A percentile compares a stretch with the other conserved stretches of the same genome.
These are phyloP conservation scores for Pleurostoma richardsiae DNA, from an alignment of 2,329 filamentous ascomycete genomes.

Conservation along the genomic window DNA sequence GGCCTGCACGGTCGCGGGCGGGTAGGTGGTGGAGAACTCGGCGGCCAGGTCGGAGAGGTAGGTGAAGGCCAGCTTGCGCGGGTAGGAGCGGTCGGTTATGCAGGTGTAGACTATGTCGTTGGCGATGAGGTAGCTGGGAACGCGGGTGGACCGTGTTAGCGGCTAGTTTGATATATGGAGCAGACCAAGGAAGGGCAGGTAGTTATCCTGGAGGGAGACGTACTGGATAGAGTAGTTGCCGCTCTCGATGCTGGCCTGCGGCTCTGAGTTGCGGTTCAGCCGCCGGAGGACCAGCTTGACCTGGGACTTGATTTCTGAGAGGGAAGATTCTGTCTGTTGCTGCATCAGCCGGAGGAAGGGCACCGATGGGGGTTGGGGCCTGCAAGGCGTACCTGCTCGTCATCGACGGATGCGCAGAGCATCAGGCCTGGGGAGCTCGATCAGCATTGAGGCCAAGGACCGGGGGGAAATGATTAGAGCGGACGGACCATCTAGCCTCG, in stretches of 20 bases:
- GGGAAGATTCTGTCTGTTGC: slow-evolving; percentile 60
- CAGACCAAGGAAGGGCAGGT: neutral
- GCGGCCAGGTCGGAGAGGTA: slow-evolving; percentile 89
- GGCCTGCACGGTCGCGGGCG: slow-evolving; percentile 65
- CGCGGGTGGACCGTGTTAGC: no score
- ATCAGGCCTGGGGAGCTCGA: slow-evolving; percentile 65
- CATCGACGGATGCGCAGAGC: slow-evolving; percentile 91
- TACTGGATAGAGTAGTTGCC: slow-evolving; percentile 82
- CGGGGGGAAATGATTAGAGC: slow-evolving; percentile 3
- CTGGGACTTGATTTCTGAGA: slow-evolving; percentile 85
- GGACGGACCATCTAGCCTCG: slow-evolving; percentile 74
- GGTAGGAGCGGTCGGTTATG: slow-evolving; percentile 91
- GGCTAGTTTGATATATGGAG: no score
- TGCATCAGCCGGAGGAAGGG: neutral
- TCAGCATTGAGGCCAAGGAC: neutral
- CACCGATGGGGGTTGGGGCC: neutral
- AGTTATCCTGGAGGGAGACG: slow-evolving; percentile 17
- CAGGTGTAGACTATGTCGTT: slow-evolving; percentile 84
- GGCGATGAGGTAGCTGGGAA: slow-evolving; percentile 64
- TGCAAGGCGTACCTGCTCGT: slow-evolving; percentile 59
- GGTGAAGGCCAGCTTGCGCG: slow-evolving; percentile 96
- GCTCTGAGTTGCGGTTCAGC: slow-evolving; percentile 81
- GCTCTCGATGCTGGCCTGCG: slow-evolving; percentile 88
- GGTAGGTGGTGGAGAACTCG: slow-evolving; percentile 88
- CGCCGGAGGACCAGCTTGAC: slow-evolving; percentile 86